Conservation (phyloP, 1,284 basidiomycete genomes). For the Fomes fomentarius region DNA sequence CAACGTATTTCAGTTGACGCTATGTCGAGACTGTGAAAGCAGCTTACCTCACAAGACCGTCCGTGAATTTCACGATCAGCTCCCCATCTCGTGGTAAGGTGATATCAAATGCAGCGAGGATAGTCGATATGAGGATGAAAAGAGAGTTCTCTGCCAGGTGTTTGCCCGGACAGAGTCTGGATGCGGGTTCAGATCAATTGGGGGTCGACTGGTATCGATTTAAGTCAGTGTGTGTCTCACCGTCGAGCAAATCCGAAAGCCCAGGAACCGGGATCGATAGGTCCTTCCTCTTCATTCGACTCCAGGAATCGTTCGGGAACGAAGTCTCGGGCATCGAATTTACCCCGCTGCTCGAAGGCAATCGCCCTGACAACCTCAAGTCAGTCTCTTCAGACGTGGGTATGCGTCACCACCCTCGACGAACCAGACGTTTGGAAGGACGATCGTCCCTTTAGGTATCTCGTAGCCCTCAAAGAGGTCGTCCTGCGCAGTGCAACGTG, state of each 20-base stretch:
- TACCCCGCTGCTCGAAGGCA: slow-evolving; percentile 24
- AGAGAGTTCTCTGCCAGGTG: slow-evolving; percentile 28
- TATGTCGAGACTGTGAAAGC: neutral
- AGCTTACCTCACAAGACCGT: slow-evolving; percentile 21
- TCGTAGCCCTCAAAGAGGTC: slow-evolving; percentile 22
- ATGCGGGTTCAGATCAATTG: no score
- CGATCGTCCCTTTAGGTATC: slow-evolving; percentile 23
- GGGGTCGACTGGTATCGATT: neutral
- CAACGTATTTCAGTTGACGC: no score
- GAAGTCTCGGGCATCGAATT: slow-evolving; percentile 27
- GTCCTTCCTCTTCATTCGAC: slow-evolving; percentile 2
- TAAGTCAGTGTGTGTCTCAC: neutral
- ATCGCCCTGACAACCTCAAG: slow-evolving; percentile 20
- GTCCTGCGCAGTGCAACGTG: slow-evolving; percentile 14
- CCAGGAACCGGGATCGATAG: slow-evolving; percentile 13
- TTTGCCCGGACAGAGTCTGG: slow-evolving; percentile 31
- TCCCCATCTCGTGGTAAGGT: slow-evolving; percentile 9
- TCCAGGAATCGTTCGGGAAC: slow-evolving; percentile 29
- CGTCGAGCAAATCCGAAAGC: slow-evolving; percentile 25
- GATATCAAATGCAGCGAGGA: slow-evolving; percentile 30
- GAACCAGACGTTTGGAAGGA: slow-evolving; percentile 23
- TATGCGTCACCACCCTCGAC: neutral
- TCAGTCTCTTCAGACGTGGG: neutral
- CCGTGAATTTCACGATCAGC: slow-evolving; percentile 5
- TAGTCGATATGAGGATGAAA: slow-evolving; percentile 27